Base-by-base conservation (phyloP, 805 yeast species). In the Lipomyces sp. region DNA sequence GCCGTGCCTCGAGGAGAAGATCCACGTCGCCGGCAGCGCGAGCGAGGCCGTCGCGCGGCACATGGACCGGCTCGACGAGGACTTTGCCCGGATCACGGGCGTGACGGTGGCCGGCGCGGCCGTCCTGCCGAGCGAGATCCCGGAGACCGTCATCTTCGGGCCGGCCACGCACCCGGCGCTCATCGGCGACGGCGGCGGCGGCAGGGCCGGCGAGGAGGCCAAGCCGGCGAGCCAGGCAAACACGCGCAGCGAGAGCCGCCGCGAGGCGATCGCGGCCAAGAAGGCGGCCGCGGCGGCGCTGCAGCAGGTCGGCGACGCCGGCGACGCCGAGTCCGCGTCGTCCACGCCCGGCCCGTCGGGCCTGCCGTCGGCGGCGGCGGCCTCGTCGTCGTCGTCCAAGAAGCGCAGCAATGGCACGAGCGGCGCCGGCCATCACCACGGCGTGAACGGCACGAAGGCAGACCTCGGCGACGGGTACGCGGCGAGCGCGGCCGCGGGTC, bases 21-120 rank as follows among this genome's bases (percentile, higher is more conserved):
- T 93, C 95, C 97, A 91, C 67, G 96, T 93, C 37, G 91, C 97
- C 3, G 83, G 91, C 1, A 83, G 87, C 35, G 96, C 97, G 21
- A 77, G 86, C 28, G 97, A 90, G 61, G 76, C 83, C 11, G 76
- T 89, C 40, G 70, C 75, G 28, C 80, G 82, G 51, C 85, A 87
- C 62, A 70, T 87, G 48, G 76, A 74, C 45, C 74, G 97, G 45
- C 75, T 93, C 57, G 86, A 90, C 64, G 80, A 84, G 59, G 95
- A 86, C 63, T 90, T 80, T 71, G 85, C 84, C 42, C 72, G 83
- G 42, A 84, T 91, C 23, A 70, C 84, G 41, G 72, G 77, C 49
- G 80, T 82, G 61, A 74, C 78, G 61, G 29, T 26, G 29, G 29
- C 10, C 29, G 29, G 29, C 29, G 10, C 6, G 6, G 6, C 29